A percentile compares a stretch with the other conserved stretches of the same genome.
Evolutionary conservation across 164 flowering plant species (phyloP).

Genomic region (Macadamia tetraphylla): DNA sequence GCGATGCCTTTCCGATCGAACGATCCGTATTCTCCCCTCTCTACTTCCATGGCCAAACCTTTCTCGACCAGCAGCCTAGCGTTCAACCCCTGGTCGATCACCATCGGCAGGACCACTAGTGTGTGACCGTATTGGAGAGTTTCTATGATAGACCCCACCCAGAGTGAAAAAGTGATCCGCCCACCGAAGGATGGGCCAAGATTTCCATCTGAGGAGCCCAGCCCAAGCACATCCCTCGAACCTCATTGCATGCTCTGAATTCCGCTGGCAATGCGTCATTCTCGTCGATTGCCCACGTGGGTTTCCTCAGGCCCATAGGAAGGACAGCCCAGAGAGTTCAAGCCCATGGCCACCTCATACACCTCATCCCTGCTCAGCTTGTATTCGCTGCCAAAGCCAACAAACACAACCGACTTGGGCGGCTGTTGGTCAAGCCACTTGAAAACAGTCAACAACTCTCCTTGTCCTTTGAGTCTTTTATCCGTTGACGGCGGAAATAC

Average conservation of each 20-base stretch:
- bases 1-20: slow-evolving; percentile 21
- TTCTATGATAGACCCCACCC: slow-evolving; percentile 39
- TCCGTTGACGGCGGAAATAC: slow-evolving; percentile 28
- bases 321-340: no score
- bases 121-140: slow-evolving; percentile 24
- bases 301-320: no score
- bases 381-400: no score
- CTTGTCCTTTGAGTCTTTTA: neutral
- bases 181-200: slow-evolving; percentile 31
- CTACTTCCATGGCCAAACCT: slow-evolving; percentile 24
- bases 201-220: slow-evolving; percentile 37
- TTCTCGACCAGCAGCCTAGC: slow-evolving; percentile 26
- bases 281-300: no score
- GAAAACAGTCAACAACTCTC: slow-evolving; percentile 12
- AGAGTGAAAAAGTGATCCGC: slow-evolving; percentile 31
- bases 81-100: slow-evolving; percentile 22
- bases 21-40: neutral
- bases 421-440: slow-evolving; percentile 40
- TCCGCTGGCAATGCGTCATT: no score
- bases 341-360: no score
- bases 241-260: neutral
- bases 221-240: slow-evolving; percentile 20
- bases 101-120: slow-evolving; percentile 20
- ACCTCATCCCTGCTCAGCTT: no score
- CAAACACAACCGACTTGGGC: neutral